Conservation (phyloP, 1,139 yeast species). For the Magnusiomyces suaveolens region DNA sequence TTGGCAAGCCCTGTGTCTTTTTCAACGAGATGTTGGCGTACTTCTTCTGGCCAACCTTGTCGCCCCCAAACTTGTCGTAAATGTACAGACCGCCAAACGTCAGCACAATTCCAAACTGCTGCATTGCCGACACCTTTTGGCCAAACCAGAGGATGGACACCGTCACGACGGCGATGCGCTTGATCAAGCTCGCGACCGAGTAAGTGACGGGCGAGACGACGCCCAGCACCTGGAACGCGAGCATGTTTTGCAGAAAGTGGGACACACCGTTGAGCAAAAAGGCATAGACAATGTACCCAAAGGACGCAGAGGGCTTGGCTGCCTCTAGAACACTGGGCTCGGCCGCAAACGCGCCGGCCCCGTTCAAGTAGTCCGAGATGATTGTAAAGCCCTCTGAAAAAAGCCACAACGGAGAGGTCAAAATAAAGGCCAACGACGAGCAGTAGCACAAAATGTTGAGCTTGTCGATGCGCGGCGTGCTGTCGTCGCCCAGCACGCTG, state of each 20-base stretch:
- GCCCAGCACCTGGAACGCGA: slow-evolving; percentile 86
- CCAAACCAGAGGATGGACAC: slow-evolving; percentile 73
- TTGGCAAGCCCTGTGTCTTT: slow-evolving; percentile 7
- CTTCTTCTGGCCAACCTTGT: slow-evolving; percentile 10
- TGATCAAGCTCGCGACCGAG: slow-evolving; percentile 80
- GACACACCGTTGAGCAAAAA: slow-evolving; percentile 49
- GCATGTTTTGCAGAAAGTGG: slow-evolving; percentile 75
- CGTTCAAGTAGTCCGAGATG: slow-evolving; percentile 16
- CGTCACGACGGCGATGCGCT: slow-evolving; percentile 74
- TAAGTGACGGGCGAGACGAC: slow-evolving; percentile 79
- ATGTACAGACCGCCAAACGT: slow-evolving; percentile 54
- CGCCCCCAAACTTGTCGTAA: slow-evolving; percentile 68
- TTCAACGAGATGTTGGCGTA: slow-evolving; percentile 7
- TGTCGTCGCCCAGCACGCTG: slow-evolving; percentile 29
- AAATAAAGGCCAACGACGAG: slow-evolving; percentile 64
- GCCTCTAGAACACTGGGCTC: not conserved
- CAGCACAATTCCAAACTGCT: slow-evolving; percentile 58
- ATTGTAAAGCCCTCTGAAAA: slow-evolving; percentile 45
- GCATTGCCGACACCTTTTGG: slow-evolving; percentile 43
- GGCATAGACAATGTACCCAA: slow-evolving; percentile 19
- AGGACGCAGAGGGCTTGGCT: slow-evolving; percentile 6
- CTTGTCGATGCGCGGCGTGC: slow-evolving; percentile 45
- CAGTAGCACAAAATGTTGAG: slow-evolving; percentile 76
- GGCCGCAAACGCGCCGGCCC: not conserved
- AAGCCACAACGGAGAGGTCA: slow-evolving; percentile 72